These are phyloP conservation scores for Neonectria magnoliae DNA, from an alignment of 2,329 filamentous ascomycete species.

Conservation along the genomic window DNA sequence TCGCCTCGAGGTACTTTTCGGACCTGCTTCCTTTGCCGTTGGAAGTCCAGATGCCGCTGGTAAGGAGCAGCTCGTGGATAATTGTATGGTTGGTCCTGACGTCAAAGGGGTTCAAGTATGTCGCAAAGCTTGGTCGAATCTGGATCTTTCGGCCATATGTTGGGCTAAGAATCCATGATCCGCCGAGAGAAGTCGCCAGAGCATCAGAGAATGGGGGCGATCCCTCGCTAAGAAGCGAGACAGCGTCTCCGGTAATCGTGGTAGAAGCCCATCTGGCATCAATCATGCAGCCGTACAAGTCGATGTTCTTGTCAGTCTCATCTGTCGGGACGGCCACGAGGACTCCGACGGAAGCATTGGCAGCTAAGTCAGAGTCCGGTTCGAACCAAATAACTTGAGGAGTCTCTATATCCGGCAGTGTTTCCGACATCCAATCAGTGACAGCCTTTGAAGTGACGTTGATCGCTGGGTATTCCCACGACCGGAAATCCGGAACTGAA, in stretches of 20 bases:
- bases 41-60: conserved; percentile 26
- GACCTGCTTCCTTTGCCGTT: conserved; percentile 24
- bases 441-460: conserved; percentile 21
- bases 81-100: conserved; percentile 15
- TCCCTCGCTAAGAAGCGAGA: conserved; percentile 30
- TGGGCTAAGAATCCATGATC: conserved; percentile 29
- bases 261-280: conserved; percentile 30
- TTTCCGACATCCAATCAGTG: conserved; percentile 17
- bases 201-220: conserved; percentile 27
- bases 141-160: conserved; percentile 29
- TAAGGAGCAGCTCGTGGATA: conserved; percentile 34
- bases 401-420: background rate
- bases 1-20: conserved; percentile 24
- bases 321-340: conserved; percentile 24
- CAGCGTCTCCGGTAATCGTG: conserved; percentile 29
- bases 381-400: conserved; percentile 35
- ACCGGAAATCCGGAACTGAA: conserved; percentile 28
- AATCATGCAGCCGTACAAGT: conserved; percentile 36
- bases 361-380: conserved; percentile 18
- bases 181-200: conserved; percentile 24
- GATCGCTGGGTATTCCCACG: conserved; percentile 19
- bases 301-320: conserved; percentile 7
- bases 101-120: conserved; percentile 29
- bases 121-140: conserved; percentile 27
- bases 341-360: conserved; percentile 25